phyloP scores from a whole-genome alignment of 1,284 basidiomycete species.

The Cryptococcus amylolentus region DNA sequence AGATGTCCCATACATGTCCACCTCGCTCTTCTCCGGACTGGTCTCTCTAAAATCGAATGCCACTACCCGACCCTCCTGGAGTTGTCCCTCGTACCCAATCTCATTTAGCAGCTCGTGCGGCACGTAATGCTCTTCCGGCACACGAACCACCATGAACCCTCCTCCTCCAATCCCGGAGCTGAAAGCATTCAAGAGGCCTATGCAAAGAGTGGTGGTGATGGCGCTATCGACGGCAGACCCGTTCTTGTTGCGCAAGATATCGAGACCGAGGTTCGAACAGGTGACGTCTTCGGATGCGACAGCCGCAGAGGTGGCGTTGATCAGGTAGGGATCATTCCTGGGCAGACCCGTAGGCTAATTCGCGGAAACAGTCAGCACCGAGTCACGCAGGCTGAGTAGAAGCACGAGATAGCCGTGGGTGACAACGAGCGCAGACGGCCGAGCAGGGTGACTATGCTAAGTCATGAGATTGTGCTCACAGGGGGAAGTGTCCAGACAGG shows the following conservation, averaged over 20 bases:
- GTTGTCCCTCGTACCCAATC: constrained; percentile 3
- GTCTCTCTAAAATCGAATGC: constrained; percentile 86
- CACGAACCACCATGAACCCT: constrained; percentile 83
- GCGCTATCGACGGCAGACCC: constrained; percentile 90
- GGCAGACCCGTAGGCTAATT: constrained; percentile 45
- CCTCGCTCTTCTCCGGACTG: constrained; percentile 67
- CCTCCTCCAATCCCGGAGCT: constrained; percentile 81
- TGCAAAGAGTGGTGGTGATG: constrained; percentile 73
- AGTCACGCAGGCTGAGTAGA: neutral
- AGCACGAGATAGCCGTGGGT: neutral
- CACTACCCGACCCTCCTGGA: constrained; percentile 36
- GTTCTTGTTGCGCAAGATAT: constrained; percentile 65
- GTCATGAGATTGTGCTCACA: constrained; percentile 13
- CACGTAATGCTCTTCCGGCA: constrained; percentile 53
- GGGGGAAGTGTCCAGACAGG: constrained; percentile 36
- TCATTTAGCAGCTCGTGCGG: constrained; percentile 1
- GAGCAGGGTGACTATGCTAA: neutral
- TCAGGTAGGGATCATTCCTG: constrained; percentile 69
- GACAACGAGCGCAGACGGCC: neutral
- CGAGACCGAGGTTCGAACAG: constrained; percentile 79
- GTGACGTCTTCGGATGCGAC: constrained; percentile 80
- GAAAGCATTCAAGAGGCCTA: constrained; percentile 85
- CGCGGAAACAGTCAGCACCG: neutral
- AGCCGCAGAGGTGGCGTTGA: constrained; percentile 69
- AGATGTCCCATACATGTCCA: constrained; percentile 68